Conservation (phyloP, 176 grass and related monocot genomes). For the maize (Zea mays) region DNA sequence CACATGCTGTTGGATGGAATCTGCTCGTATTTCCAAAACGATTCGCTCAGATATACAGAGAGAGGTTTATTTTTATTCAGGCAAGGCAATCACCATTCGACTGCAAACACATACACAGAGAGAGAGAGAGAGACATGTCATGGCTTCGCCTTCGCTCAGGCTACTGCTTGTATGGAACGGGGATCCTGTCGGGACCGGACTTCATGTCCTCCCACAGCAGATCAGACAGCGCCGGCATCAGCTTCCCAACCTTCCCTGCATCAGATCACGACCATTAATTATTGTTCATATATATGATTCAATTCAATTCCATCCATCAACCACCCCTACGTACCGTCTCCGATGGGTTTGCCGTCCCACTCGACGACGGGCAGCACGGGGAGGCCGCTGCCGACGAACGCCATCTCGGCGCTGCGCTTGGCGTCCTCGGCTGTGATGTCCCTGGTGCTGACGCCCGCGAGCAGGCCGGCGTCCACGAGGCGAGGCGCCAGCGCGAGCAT, state of each 20-base stretch:
- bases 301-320: background rate
- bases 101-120: background rate
- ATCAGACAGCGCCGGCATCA: conserved; percentile 71
- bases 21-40: no score
- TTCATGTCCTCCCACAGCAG: conserved; percentile 92
- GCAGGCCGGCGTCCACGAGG: conserved; percentile 51
- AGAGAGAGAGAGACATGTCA: no score
- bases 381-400: conserved; percentile 77
- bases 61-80: no score
- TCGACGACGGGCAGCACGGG: conserved; percentile 64
- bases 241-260: conserved; percentile 73
- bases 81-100: background rate
- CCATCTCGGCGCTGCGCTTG: conserved; percentile 66
- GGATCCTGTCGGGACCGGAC: conserved; percentile 62
- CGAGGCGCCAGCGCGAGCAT: conserved; percentile 61
- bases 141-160: no score
- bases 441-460: conserved; percentile 35
- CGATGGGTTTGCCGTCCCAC: conserved; percentile 75
- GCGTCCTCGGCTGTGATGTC: conserved; percentile 51
- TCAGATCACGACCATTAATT: background rate
- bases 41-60: no score
- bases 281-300: background rate
- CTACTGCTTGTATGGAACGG: conserved; percentile 52
- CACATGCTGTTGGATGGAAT: no score
- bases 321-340: conserved; percentile 50